phyloP scores from a whole-genome alignment of 495 filamentous ascomycete genomes.

The Cercophora newfieldiana region DNA sequence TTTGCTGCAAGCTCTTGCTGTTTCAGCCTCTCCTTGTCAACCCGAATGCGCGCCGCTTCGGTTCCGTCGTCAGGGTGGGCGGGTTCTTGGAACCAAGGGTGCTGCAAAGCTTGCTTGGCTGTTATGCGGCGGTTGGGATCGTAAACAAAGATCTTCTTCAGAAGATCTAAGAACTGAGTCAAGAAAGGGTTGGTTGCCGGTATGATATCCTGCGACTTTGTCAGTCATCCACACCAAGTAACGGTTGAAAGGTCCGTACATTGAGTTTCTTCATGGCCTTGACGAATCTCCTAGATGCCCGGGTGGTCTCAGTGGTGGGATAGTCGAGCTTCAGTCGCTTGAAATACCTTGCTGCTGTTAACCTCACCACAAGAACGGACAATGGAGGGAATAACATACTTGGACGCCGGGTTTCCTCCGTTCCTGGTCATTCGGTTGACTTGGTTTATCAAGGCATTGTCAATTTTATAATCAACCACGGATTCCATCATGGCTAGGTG shows the following conservation, averaged over 20 bases:
- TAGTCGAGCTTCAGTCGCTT: conserved; percentile 82
- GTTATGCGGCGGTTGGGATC: conserved; percentile 88
- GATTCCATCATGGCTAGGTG: conserved; percentile 99
- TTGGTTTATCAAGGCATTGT: conserved; percentile 70
- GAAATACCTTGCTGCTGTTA: conserved; percentile 71
- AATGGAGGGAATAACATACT: conserved; percentile 57
- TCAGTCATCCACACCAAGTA: conserved; percentile 29
- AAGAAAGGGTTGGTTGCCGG: conserved; percentile 77
- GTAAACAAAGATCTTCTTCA: conserved; percentile 91
- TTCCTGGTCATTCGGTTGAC: conserved; percentile 68
- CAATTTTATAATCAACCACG: conserved; percentile 74
- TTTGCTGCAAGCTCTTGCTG: conserved; percentile 8
- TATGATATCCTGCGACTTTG: conserved; percentile 73
- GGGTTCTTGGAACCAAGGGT: conserved; percentile 90
- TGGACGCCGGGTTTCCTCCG: conserved; percentile 72
- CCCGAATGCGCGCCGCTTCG: conserved; percentile 76
- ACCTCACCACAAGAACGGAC: conserved; percentile 1
- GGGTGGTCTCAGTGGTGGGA: conserved; percentile 80
- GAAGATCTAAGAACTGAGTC: conserved; percentile 79
- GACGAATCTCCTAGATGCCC: conserved; percentile 88
- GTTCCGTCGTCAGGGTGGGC: conserved; percentile 85
- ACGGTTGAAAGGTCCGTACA: conserved; percentile 52
- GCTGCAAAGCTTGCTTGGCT: conserved; percentile 85
- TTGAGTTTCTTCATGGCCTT: conserved; percentile 87
- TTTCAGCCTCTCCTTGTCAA: conserved; percentile 48